phyloP scores from a whole-genome alignment of 2,329 filamentous ascomycete species.

The Chaetomium strumarium region DNA sequence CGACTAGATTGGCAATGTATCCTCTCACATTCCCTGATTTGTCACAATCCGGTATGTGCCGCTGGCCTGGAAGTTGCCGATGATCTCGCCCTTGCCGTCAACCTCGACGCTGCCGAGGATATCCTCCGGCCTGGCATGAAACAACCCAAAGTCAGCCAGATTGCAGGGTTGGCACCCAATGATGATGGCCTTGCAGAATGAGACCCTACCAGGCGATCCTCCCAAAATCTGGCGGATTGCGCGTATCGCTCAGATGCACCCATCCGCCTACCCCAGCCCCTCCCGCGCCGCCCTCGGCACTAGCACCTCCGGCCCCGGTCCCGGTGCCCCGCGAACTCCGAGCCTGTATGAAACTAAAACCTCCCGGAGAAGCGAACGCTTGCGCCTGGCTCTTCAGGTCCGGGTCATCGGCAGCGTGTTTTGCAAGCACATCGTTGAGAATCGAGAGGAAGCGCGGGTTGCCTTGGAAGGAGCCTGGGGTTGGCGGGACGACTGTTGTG shows the following conservation, averaged over 20 bases:
- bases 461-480: constrained; percentile 52
- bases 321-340: constrained; percentile 29
- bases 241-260: constrained; percentile 58
- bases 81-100: constrained; percentile 49
- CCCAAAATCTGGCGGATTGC: constrained; percentile 61
- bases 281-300: constrained; percentile 54
- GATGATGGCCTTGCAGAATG: neutral
- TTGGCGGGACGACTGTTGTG: constrained; percentile 53
- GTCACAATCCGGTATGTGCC: constrained; percentile 56
- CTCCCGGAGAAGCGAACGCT: constrained; percentile 54
- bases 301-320: constrained; percentile 49
- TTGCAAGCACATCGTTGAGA: constrained; percentile 50
- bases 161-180: neutral
- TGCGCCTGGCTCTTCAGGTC: constrained; percentile 50
- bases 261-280: constrained; percentile 56
- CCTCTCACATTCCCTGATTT: constrained; percentile 62
- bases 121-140: constrained; percentile 49
- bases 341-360: constrained; percentile 44
- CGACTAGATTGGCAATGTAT: neutral
- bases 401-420: constrained; percentile 52
- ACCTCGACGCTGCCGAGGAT: constrained; percentile 65
- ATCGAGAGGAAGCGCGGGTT: constrained; percentile 56
- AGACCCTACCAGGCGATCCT: constrained; percentile 52
- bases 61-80: constrained; percentile 53
- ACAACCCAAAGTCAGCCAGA: neutral